Evolutionary conservation across 2,329 filamentous ascomycete genomes (phyloP).

Genomic region (Alternaria conjuncta): DNA sequence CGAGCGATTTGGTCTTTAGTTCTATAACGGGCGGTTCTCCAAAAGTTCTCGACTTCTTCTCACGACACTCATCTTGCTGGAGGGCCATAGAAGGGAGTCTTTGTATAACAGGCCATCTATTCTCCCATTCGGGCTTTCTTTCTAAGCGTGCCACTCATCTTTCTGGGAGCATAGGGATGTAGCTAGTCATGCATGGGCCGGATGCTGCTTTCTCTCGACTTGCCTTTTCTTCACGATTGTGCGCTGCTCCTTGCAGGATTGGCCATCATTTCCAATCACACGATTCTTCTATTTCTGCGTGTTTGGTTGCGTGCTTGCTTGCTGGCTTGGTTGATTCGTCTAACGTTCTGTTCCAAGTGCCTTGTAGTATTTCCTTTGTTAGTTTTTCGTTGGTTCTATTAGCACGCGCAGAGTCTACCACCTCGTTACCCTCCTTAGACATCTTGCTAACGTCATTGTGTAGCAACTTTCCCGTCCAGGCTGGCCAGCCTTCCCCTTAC

Average conservation of each 20-base stretch:
- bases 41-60: slow-evolving; percentile 50
- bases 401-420: slow-evolving; percentile 1
- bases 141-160: slow-evolving; percentile 37
- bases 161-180: slow-evolving; percentile 41
- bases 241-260: slow-evolving; percentile 40
- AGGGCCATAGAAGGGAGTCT: slow-evolving; percentile 43
- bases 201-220: slow-evolving; percentile 39
- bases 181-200: slow-evolving; percentile 45
- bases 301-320: slow-evolving; percentile 35
- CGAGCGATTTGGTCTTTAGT: slow-evolving; percentile 44
- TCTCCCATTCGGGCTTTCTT: slow-evolving; percentile 40
- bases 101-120: slow-evolving; percentile 49
- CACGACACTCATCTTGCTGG: slow-evolving; percentile 44
- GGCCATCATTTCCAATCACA: slow-evolving; percentile 48
- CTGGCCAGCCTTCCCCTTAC: slow-evolving; percentile 7
- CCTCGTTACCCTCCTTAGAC: background rate
- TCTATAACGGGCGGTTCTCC: slow-evolving; percentile 45
- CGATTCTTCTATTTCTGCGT: slow-evolving; percentile 37
- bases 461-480: slow-evolving; percentile 3
- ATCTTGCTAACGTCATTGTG: slow-evolving; percentile 4
- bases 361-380: slow-evolving; percentile 7
- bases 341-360: slow-evolving; percentile 20
- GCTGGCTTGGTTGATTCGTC: slow-evolving; percentile 30
- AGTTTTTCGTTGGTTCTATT: slow-evolving; percentile 3
- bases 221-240: slow-evolving; percentile 38